A percentile compares a stretch with the other conserved stretches of the same genome.
Conservation (phyloP, 306 rosid species). For the Prinsepia uniflora region DNA sequence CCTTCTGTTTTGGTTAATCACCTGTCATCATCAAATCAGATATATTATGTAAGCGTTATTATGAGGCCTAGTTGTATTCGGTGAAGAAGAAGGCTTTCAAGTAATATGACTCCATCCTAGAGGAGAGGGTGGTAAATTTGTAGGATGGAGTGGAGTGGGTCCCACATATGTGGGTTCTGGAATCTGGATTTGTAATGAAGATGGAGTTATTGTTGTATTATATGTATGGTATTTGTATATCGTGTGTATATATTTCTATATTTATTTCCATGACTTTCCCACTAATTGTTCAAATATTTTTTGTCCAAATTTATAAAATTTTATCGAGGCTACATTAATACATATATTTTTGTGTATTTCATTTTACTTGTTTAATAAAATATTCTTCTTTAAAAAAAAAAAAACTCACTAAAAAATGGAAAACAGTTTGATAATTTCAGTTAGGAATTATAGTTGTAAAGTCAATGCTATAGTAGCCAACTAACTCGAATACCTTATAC, state of each 20-base stretch:
- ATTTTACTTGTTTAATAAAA: no score
- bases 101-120: background rate
- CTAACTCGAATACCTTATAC: no score
- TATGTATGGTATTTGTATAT: no score
- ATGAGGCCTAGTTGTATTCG: background rate
- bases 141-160: background rate
- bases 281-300: background rate
- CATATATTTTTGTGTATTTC: no score
- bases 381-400: no score
- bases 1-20: background rate
- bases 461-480: no score
- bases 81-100: background rate
- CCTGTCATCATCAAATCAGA: background rate
- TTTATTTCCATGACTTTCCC: background rate
- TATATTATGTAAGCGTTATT: background rate
- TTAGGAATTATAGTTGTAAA: no score
- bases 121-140: background rate
- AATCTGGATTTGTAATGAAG: background rate
- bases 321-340: no score
- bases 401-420: no score
- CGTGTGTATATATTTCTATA: background rate
- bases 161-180: background rate
- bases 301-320: no score
- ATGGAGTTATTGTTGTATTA: background rate
- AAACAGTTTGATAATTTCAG: no score